Base-by-base conservation (phyloP, 805 yeast genomes). In the Komagataella pastoris region DNA sequence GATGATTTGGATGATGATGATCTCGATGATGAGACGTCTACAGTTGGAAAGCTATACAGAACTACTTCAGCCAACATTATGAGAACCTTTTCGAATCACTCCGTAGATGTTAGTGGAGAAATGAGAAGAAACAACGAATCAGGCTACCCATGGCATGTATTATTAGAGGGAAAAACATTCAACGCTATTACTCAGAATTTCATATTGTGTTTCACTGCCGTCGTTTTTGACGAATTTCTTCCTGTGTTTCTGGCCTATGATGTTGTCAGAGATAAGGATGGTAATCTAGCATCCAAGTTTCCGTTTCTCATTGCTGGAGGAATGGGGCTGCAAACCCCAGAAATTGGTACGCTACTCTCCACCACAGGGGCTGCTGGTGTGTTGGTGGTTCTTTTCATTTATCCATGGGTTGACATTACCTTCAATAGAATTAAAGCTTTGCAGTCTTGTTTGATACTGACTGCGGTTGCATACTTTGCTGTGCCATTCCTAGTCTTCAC, bases 291-390 rank as follows among this genome's bases (percentile, higher is more conserved):
- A n/a, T 66, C 73, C 12, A 57, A 63, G 47, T 77, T 79, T 56
- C 84, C 84, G 7, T 71, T 72, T 63, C 61, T 57, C 24, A 62
- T 77, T 18, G 58, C 61, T 43, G 85, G 85, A 44, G 85, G 85
- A 0, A 65, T 80, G 54, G 80, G 78, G 6, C 71, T 67, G 59
- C 56, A 61, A 18, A 65, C 80, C 1, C 65, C 65, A 50, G 68
- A 70, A 21, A 77, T 79, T 24, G 85, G 84, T 48, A 58, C 67
- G 2, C 58, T 79, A 50, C 63, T 80, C 40, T 76, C 83, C 6
- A 54, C 70, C 1, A 74, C 79, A 2, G 85, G 84, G n/a, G 57
- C 75, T 14, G 65, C 74, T 45, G 83, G 83, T 6, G 73, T 76
- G 17, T 56, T 76, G 47, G 65, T 75, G 47, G 73, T 80, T 46